Percentiles rank a stretch among this genome's conserved stretches.
Evolutionary conservation across 1,284 basidiomycete species (phyloP).

Genomic region (Dichomitus squalens): DNA sequence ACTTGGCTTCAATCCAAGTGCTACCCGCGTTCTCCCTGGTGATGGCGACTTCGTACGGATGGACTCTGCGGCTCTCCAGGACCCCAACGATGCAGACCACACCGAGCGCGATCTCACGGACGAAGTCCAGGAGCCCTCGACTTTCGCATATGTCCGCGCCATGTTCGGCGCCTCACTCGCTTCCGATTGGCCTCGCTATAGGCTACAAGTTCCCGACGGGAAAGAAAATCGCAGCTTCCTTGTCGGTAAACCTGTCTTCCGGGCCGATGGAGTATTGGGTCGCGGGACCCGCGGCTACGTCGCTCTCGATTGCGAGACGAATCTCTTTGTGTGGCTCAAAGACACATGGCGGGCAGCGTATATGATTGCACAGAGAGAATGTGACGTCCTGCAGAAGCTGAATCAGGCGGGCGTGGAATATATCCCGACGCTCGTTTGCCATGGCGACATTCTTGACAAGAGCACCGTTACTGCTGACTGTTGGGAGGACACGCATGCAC

Average conservation of each 20-base stretch:
- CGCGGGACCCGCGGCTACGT: constrained; percentile 14
- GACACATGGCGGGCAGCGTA: constrained; percentile 10
- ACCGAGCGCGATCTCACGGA: neutral
- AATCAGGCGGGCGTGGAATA: neutral
- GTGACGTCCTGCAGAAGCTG: neutral
- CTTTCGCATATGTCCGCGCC: constrained; percentile 1
- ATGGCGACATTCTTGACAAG: constrained; percentile 12
- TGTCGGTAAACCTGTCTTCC: constrained; percentile 6
- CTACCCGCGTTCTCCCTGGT: neutral
- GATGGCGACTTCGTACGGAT: neutral
- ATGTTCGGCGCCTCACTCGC: neutral
- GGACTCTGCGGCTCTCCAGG: neutral
- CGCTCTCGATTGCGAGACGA: neutral
- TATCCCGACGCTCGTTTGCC: constrained; percentile 12
- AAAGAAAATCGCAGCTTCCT: neutral
- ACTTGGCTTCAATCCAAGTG: constrained; percentile 9
- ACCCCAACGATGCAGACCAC: neutral
- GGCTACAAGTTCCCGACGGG: neutral
- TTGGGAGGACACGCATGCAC: neutral
- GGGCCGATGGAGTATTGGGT: neutral
- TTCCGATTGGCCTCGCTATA: neutral
- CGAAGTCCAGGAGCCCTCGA: neutral
- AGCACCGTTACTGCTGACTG: neutral
- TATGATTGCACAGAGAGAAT: constrained; percentile 2
- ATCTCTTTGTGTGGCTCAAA: constrained; percentile 15